Base-by-base conservation (phyloP, 352 stramenopile genomes). In the Phytophthora pistaciae region DNA sequence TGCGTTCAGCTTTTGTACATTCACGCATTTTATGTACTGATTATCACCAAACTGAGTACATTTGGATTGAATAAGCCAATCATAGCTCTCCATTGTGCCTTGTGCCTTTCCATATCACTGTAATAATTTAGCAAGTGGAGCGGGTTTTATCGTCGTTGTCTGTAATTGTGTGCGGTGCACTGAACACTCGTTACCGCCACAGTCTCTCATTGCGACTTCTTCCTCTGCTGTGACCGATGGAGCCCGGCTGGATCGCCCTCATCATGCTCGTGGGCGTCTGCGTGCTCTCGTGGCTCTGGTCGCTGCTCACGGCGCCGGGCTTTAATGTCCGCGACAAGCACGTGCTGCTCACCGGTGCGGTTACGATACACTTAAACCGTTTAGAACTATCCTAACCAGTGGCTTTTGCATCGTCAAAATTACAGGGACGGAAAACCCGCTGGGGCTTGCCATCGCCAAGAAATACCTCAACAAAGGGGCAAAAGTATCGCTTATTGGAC, bases 371-470 rank as follows among this genome's bases (percentile, higher is more conserved):
- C 31, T 57, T 53, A 10, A 25, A n/a, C 21, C 48, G 21, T 54
- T 54, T 52, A 9, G 3, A 56, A 55, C 23, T 49, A 21, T 38
- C 31, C 54, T 71, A 70, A 66, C 49, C 21, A 36, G 42, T 23
- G 18, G 18, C 25, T 42, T 50, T 40, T n/a, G 18, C 52, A 36
- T n/a, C 55, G 8, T 44, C 29, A 18, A 31, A 25, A n/a, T 49
- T 49, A 18, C 56, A 86, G 83, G 80, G 2, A 67, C 66, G 3
- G 84, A 74, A 42, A 75, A 74, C 27, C 78, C 78, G 0, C 55
- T 92, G 10, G 84, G 86, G 3, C 75, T 93, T 23, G 74, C 83
- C 48, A 80, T 92, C 52, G 86, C 86, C 58, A 88, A 83, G 52
- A 84, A 91, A 10, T 93, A 92, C 50, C 69, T 77, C 0, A 63